phyloP scores from a whole-genome alignment of 139 green algal genomes.

The Asterochloris erici region DNA sequence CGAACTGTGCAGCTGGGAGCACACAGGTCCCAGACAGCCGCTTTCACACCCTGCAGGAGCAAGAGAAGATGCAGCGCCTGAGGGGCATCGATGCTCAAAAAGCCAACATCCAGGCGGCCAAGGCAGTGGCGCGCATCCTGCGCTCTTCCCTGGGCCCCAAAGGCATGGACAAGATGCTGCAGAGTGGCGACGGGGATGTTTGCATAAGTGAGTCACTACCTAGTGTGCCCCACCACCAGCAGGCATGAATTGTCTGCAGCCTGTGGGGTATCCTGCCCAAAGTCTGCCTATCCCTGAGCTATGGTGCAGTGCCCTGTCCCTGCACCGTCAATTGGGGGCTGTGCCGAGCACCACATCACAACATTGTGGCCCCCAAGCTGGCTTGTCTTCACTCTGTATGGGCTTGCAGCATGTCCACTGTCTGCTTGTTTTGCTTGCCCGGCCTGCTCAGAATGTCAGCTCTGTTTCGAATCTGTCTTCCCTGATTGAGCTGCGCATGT shows the following conservation, averaged over 20 bases:
- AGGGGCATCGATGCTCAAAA: constrained; percentile 95
- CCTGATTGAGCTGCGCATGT: not conserved
- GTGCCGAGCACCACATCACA: too few species aligned
- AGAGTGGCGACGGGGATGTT: constrained; percentile 94
- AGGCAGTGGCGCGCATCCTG: constrained; percentile 85
- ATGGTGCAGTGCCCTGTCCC: too few species aligned
- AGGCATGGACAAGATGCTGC: constrained; percentile 99
- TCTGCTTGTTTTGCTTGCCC: too few species aligned
- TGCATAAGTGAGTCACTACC: constrained; percentile 85
- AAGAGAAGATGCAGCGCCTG: constrained; percentile 82
- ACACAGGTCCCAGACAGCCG: constrained; percentile 1
- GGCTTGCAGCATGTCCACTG: too few species aligned
- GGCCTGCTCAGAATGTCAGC: not conserved
- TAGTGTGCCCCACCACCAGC: constrained; percentile 1
- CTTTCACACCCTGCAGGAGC: constrained; percentile 54
- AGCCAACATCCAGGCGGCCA: constrained; percentile 94
- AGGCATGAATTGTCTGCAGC: not conserved
- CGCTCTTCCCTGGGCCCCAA: constrained; percentile 85
- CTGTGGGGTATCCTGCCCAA: too few species aligned
- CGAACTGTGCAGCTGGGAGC: not conserved
- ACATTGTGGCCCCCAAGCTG: too few species aligned
- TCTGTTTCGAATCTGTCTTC: not conserved
- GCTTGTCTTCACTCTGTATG: too few species aligned
- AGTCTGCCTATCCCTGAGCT: too few species aligned
- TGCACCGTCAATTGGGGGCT: too few species aligned